Percentiles rank a stretch among this genome's conserved stretches.
Evolutionary conservation across 2,329 filamentous ascomycete species (phyloP).

Genomic region (Phoma sp.): DNA sequence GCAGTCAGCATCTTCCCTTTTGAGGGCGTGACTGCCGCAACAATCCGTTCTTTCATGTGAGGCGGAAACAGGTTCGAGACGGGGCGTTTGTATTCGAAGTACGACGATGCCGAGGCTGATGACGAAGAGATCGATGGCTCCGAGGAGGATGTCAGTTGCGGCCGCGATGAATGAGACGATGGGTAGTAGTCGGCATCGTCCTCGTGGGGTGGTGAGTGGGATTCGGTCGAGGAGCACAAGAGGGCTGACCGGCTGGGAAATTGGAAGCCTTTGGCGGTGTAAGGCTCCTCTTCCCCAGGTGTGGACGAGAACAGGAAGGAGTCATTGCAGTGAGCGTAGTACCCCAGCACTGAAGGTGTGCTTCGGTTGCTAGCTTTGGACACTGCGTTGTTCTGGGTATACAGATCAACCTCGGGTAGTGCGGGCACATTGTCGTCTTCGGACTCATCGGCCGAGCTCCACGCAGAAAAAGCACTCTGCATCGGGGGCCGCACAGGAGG

Average conservation of each 20-base stretch:
- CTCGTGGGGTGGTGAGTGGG: conserved; percentile 10
- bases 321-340: conserved; percentile 35
- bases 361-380: conserved; percentile 28
- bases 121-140: conserved; percentile 40
- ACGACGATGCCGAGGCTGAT: conserved; percentile 36
- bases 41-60: conserved; percentile 35
- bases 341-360: conserved; percentile 40
- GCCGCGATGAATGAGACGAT: conserved; percentile 34
- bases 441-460: conserved; percentile 47
- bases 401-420: conserved; percentile 20
- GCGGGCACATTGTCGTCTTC: conserved; percentile 28
- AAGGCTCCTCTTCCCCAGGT: conserved; percentile 32
- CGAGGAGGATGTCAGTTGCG: conserved; percentile 40
- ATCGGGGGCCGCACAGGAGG: conserved; percentile 42
- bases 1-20: conserved; percentile 35
- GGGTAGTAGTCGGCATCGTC: conserved; percentile 28
- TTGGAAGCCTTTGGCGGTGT: conserved; percentile 27
- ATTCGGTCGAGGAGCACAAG: conserved; percentile 17
- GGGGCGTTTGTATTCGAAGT: conserved; percentile 43
- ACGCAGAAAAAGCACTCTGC: conserved; percentile 45
- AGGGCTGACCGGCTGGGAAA: conserved; percentile 29
- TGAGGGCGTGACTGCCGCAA: conserved; percentile 42
- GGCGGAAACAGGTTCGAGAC: conserved; percentile 25
- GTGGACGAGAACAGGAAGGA: conserved; percentile 44
- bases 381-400: conserved; percentile 1